phyloP scores from a whole-genome alignment of 495 filamentous ascomycete genomes.

The Xylaria scruposa region DNA sequence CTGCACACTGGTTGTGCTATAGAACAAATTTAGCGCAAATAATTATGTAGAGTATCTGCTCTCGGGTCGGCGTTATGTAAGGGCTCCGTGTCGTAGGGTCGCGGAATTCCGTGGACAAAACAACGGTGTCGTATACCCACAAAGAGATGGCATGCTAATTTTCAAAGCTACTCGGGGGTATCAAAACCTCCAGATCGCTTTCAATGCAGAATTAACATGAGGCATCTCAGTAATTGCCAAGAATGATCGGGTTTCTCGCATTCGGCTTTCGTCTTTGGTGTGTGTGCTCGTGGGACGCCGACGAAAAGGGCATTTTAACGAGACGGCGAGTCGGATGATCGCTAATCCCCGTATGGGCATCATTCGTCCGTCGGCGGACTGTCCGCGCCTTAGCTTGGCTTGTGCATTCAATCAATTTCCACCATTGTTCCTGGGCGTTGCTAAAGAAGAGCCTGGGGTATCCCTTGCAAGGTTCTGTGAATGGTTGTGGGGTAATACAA shows the following conservation, averaged over 20 bases:
- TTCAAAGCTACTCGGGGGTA: too few species aligned
- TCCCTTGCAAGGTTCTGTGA: not conserved
- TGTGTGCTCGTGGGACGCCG: not conserved
- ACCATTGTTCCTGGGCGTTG: constrained; percentile 1
- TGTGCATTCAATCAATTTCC: constrained; percentile 12
- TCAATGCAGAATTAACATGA: not conserved
- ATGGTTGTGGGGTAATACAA: constrained; percentile 2
- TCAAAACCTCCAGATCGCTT: not conserved
- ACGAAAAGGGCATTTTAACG: not conserved
- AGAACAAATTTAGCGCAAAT: not conserved
- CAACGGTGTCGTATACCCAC: not conserved
- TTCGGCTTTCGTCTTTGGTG: not conserved
- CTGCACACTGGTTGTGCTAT: not conserved
- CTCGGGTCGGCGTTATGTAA: constrained; percentile 1
- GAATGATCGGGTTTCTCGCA: not conserved
- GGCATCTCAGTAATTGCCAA: not conserved
- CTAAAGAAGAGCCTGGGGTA: constrained; percentile 1
- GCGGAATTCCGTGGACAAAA: constrained; percentile 3
- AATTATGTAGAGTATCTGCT: not conserved
- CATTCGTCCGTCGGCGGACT: constrained; percentile 5
- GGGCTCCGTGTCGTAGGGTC: not conserved
- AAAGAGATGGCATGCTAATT: not conserved
- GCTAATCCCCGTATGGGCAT: constrained; percentile 18
- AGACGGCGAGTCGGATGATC: constrained; percentile 23
- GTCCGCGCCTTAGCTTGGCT: not conserved